Base-by-base conservation (phyloP, 192 early-diverging fungal species). In the Backusella luteola region DNA sequence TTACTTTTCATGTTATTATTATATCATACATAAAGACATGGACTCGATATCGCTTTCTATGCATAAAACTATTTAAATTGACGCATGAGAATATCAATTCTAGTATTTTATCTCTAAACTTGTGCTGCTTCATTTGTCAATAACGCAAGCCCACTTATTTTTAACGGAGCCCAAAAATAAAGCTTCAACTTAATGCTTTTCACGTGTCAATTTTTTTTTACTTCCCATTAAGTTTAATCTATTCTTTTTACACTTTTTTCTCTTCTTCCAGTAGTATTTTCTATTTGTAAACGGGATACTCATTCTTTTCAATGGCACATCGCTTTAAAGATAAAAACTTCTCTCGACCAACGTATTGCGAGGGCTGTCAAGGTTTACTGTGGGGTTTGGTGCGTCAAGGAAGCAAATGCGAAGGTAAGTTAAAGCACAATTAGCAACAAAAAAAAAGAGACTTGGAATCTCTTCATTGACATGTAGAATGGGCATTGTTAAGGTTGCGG, bases 381-480 rank as follows among this genome's bases (percentile, higher is more conserved):
- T 94, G 93, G 93, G 93, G 93, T 17, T 73, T 93, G 21, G 85
- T 84, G 19, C 87, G 86, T 67, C 92, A 94, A 74, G 93, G 93
- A 6, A 72, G 82, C 23, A 83, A 85, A 41, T 94, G 93, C 73
- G 73, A 80, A 83, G 87, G 87, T 87, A 77, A 75, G 19, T 75
- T 23, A 34, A 21, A 44, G 26, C 52, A 34, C 23, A 23, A 44
- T 66, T 67, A 1, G 29, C 9, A 21, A 17, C n/a, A 35, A 34
- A 32, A 32, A 32, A 32, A 32, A 32, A 32, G 32, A 32, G 32
- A 32, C 2, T 32, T 39, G 38, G 38, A 39, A 66, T 67, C 35
- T 36, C 19, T 67, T 35, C 29, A 3, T 49, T 49, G 6, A 49
- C 46, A 23, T 11, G 42, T 44, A 44, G 15, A 44, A 44, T 44